These are phyloP conservation scores for Phytophthora syringae DNA, from an alignment of 352 stramenopile genomes.

Conservation along the genomic window DNA sequence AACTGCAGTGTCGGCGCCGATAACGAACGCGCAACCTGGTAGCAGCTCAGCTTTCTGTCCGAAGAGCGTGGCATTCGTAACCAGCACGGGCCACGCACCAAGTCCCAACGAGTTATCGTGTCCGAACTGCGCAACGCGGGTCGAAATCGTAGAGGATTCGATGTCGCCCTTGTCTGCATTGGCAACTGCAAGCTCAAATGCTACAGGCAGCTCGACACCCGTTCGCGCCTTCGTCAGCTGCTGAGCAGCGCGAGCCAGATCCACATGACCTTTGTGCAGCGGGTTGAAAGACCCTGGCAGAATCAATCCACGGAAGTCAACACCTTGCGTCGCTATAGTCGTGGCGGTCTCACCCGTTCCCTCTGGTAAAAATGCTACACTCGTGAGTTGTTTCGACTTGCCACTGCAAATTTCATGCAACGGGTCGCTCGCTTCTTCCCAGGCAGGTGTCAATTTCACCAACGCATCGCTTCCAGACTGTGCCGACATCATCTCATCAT, in stretches of 20 bases:
- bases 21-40: constrained; percentile 77
- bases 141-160: constrained; percentile 38
- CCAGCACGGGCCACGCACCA: constrained; percentile 64
- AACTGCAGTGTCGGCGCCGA: constrained; percentile 90
- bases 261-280: constrained; percentile 76
- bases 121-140: constrained; percentile 64
- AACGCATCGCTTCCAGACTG: constrained; percentile 43
- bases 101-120: constrained; percentile 15
- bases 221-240: constrained; percentile 40
- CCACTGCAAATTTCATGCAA: constrained; percentile 37
- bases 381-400: constrained; percentile 34
- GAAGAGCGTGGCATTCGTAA: constrained; percentile 87
- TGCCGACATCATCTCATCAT: constrained; percentile 36
- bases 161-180: constrained; percentile 87
- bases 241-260: constrained; percentile 57
- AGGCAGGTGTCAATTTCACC: constrained; percentile 13
- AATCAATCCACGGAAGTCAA: constrained; percentile 68
- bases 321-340: constrained; percentile 30
- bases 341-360: background rate
- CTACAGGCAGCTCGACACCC: constrained; percentile 46
- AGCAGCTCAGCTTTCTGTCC: constrained; percentile 85
- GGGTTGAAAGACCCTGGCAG: constrained; percentile 88
- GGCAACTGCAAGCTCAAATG: constrained; percentile 77
- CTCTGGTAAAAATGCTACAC: constrained; percentile 57
- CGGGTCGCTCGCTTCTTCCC: constrained; percentile 21